Percentiles rank a stretch among this genome's conserved stretches.
phyloP scores from a whole-genome alignment of 805 yeast species.

The Saturnispora zaruensis region DNA sequence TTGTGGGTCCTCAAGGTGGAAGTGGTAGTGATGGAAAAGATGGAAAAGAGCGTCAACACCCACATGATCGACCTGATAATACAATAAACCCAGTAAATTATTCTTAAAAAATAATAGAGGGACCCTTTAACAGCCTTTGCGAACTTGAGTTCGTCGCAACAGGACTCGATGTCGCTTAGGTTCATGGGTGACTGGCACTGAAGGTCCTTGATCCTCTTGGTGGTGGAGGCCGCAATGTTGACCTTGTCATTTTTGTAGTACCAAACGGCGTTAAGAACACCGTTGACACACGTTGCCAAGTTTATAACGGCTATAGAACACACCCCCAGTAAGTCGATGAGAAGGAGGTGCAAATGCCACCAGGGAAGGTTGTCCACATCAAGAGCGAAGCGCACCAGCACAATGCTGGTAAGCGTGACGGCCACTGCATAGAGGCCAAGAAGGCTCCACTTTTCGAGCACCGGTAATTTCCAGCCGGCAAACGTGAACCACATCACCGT shows the following conservation, averaged over 20 bases:
- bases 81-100: slow-evolving; percentile 5
- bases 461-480: neutral
- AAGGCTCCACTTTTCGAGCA: neutral
- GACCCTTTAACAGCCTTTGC: neutral
- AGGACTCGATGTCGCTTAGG: neutral
- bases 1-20: slow-evolving; percentile 1
- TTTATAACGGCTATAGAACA: slow-evolving; percentile 5
- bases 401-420: neutral
- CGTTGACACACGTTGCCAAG: neutral
- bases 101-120: neutral
- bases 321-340: slow-evolving; percentile 1
- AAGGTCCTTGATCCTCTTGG: neutral
- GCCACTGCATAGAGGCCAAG: neutral
- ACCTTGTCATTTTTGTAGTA: neutral
- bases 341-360: neutral
- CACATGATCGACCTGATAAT: slow-evolving; percentile 6
- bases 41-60: neutral
- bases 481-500: neutral
- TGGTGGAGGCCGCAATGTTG: neutral
- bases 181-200: neutral
- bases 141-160: neutral
- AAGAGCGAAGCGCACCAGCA: neutral
- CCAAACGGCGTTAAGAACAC: neutral
- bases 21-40: neutral
- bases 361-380: neutral